These are phyloP conservation scores for Phytophthora quininea DNA, from an alignment of 352 stramenopile species.

Conservation along the genomic window DNA sequence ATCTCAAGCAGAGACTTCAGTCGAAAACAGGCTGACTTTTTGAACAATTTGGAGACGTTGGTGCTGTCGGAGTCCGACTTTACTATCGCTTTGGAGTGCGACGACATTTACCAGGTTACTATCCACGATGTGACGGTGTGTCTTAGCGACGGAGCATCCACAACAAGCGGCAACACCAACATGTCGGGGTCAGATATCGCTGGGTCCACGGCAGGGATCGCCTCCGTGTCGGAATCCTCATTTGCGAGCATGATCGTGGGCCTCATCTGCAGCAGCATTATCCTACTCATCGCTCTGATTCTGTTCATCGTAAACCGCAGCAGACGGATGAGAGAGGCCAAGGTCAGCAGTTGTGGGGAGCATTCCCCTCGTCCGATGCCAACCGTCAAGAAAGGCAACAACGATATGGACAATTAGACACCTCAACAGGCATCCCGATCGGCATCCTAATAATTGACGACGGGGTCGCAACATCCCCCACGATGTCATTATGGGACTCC, in stretches of 20 bases:
- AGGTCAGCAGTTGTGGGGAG: constrained; percentile 23
- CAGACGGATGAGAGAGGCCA: constrained; percentile 16
- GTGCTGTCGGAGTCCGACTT: constrained; percentile 39
- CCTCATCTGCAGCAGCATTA: constrained; percentile 24
- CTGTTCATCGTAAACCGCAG: constrained; percentile 20
- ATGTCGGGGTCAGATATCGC: constrained; percentile 9
- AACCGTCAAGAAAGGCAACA: constrained; percentile 9
- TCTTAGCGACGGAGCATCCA: constrained; percentile 19
- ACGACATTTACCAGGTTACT: constrained; percentile 29
- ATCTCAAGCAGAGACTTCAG: constrained; percentile 41
- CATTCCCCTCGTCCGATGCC: constrained; percentile 11
- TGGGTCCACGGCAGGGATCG: constrained; percentile 8
- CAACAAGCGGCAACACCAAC: constrained; percentile 18
- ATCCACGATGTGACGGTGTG: constrained; percentile 35
- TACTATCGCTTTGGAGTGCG: constrained; percentile 28
- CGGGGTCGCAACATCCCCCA: constrained; percentile 16
- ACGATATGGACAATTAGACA: constrained; percentile 10
- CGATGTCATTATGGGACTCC: constrained; percentile 14
- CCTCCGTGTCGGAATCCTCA: constrained; percentile 7
- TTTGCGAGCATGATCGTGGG: constrained; percentile 26
- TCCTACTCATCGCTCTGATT: constrained; percentile 14
- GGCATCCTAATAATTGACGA: constrained; percentile 27
- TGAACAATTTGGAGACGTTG: constrained; percentile 34
- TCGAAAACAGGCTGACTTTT: constrained; percentile 32
- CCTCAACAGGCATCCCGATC: constrained; percentile 25